Base-by-base conservation (phyloP, 2,329 filamentous ascomycete genomes). In the Diaporthe australafricana region DNA sequence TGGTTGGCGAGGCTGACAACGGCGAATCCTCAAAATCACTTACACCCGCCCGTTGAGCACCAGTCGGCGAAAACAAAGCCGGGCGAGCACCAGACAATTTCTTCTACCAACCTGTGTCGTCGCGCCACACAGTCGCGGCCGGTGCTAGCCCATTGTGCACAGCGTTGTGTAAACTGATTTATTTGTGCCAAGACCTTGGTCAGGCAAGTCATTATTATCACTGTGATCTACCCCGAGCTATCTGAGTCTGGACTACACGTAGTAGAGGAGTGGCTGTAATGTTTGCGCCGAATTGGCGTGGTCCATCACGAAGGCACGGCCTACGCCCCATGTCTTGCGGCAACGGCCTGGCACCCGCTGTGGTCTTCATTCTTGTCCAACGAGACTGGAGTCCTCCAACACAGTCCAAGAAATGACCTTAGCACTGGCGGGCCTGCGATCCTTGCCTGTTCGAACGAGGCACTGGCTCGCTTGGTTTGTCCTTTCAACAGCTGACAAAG, bases 181-280 rank as follows among this genome's bases (percentile, higher is more conserved):
- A 2, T 45, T 30, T 17, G 55, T 22, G 38, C 38, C 56, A 22
- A 45, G 40, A 30, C 45, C n/a, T 20, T 9, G 30, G 42, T n/a
- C n/a, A 48, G 30, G 45, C 27, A 50, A 50, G 45, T 50, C 30
- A 50, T 65, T 48, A 65, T 65, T 50, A 65, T 65, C 38, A 25
- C 35, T 42, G 27, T 50, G 38, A 25, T 25, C 20, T 3, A 25
- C 30, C n/a, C n/a, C n/a, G 32, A 22, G 42, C 30, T 14, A 35
- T 32, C 42, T 12, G 20, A 25, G 42, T 48, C 60, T 65, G 50
- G 17, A n/a, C n/a, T n/a, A n/a, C n/a, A n/a, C 6, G 22, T 42
- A 50, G 22, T 38, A 48, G 30, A 38, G 50, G 30, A 38, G 45
- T 45, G 50, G 14, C 38, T 25, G 45, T 12, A 25, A 17, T 25